A percentile compares a stretch with the other conserved stretches of the same genome.
Evolutionary conservation across 768 basidiomycete species (phyloP).

Genomic region (Amylocystis lapponica): DNA sequence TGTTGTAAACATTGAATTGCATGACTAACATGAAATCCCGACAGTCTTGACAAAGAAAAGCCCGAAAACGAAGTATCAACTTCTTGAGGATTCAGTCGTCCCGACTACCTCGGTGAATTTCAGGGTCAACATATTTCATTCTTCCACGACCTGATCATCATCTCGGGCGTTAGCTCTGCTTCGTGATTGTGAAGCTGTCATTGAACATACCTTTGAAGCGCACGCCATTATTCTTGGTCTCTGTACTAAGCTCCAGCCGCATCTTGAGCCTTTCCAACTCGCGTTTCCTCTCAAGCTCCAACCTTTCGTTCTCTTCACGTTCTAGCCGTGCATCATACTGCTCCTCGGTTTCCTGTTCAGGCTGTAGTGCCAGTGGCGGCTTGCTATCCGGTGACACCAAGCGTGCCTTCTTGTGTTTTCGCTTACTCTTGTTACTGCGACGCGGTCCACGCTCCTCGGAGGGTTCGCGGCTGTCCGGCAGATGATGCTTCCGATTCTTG

Average conservation of each 20-base stretch:
- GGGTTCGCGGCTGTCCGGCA: not conserved
- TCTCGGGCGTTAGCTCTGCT: not conserved
- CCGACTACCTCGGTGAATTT: conserved; percentile 28
- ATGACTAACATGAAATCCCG: not conserved
- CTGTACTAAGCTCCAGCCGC: conserved; percentile 28
- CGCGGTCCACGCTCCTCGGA: conserved; percentile 18
- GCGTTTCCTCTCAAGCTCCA: conserved; percentile 38
- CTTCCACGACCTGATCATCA: conserved; percentile 47
- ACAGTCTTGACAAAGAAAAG: not conserved
- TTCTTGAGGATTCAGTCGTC: not conserved
- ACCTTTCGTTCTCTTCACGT: conserved; percentile 57
- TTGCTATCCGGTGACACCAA: conserved; percentile 2
- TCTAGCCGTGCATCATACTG: conserved; percentile 68
- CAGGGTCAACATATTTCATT: conserved; percentile 66
- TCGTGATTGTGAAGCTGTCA: not conserved
- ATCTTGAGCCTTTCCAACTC: conserved; percentile 47
- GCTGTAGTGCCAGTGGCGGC: conserved; percentile 13
- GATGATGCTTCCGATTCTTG: conserved; percentile 9
- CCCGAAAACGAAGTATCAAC: no score
- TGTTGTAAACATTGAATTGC: no score
- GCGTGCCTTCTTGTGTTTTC: conserved; percentile 6
- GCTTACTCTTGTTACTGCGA: conserved; percentile 23
- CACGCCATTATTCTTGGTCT: conserved; percentile 34
- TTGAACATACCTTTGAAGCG: conserved; percentile 54
- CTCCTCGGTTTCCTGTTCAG: conserved; percentile 55